Base-by-base conservation (phyloP, 225 moss, liverwort and hornwort genomes). In the Lunularia cruciata region DNA sequence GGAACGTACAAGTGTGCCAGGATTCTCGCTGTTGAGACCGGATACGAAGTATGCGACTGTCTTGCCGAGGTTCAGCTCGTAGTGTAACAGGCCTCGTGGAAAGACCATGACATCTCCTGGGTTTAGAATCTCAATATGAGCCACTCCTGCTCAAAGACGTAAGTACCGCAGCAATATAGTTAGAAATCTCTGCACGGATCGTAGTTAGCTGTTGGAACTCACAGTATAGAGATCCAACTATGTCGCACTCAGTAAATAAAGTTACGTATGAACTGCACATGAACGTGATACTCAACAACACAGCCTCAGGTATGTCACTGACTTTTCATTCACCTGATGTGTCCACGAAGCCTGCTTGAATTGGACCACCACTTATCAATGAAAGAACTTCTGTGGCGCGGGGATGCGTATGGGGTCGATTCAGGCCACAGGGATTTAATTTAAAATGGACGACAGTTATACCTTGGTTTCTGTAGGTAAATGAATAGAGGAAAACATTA, bases 51-150 rank as follows among this genome's bases (percentile, higher is more conserved):
- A 40, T 19, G 57, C 69, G 3, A 5, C 30, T 27, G 18, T 26
- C 2, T 20, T 70, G 39, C 69, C 69, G n/a, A 70, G 25, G 32
- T 57, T 70, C 56, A 70, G 34, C 42, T 70, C 57, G 39, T 19
- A 70, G 31, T 70, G 69, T 57, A 70, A 38, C 37, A 70, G 11
- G 2, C 56, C 69, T 6, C 69, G 37, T 4, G 69, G 69, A 22
- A 70, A 70, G 23, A 70, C 11, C 3, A 57, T 70, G 18, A 70
- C 8, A 57, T 70, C 69, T 55, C 69, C 57, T 38, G 73, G 73
- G 23, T 65, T n/a, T n/a, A n/a, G n/a, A 19, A 40, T 48, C 18
- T 62, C 22, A 35, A 72, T 72, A 28, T 72, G 72, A 10, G 72
- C 23, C 0, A 12, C 12, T 3, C 72, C 72, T 72, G 72, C n/a